These are phyloP conservation scores for Russula vinacea DNA, from an alignment of 768 basidiomycete genomes.

Conservation along the genomic window DNA sequence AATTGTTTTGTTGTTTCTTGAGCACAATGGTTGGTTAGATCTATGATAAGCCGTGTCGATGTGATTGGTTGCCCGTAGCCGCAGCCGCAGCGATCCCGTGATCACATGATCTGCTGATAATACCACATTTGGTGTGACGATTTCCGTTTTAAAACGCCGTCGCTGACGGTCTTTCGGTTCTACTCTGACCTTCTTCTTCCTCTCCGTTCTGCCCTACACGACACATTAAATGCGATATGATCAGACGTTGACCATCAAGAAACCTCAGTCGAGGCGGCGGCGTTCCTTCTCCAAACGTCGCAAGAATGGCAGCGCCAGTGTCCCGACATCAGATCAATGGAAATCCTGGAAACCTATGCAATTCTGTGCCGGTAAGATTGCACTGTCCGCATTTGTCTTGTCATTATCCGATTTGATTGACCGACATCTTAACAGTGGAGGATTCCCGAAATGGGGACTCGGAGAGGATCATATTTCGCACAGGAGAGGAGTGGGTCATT, in stretches of 20 bases:
- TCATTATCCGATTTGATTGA: too few relatives aligned
- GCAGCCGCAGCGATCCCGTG: not conserved
- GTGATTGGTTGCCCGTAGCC: not conserved
- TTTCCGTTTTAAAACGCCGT: slow-evolving; percentile 7
- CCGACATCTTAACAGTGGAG: not conserved
- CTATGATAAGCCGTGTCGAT: too few relatives aligned
- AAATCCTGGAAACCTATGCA: slow-evolving; percentile 15
- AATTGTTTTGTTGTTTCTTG: too few relatives aligned
- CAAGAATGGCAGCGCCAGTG: not conserved
- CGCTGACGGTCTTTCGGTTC: too few relatives aligned
- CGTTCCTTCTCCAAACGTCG: not conserved
- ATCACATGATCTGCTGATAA: not conserved
- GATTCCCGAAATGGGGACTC: slow-evolving; percentile 11
- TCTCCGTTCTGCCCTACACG: not conserved
- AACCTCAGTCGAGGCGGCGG: not conserved
- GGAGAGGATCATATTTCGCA: not conserved
- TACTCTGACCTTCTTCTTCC: not conserved
- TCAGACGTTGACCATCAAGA: not conserved
- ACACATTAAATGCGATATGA: not conserved
- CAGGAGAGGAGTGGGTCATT: slow-evolving; percentile 10
- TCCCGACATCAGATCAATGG: slow-evolving; percentile 4
- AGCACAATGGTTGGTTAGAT: too few relatives aligned
- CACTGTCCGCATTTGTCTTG: not conserved
- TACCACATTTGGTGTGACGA: not conserved
- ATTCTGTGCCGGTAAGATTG: slow-evolving; percentile 8